These are phyloP conservation scores for Syzygium oleosum DNA, from an alignment of 345 rosid species.

Conservation along the genomic window DNA sequence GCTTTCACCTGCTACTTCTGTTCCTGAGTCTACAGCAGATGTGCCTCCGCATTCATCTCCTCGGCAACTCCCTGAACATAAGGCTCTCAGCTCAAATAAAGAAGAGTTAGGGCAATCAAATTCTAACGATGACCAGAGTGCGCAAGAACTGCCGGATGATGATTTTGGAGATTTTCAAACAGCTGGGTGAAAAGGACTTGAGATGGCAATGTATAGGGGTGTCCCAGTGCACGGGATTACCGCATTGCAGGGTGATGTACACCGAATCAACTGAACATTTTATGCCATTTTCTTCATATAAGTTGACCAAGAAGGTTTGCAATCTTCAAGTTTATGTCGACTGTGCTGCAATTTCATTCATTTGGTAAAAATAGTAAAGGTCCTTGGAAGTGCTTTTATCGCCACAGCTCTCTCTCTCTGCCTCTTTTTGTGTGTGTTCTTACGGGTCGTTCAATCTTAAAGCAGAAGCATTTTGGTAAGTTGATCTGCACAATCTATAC, in stretches of 20 bases:
- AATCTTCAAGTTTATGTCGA: neutral
- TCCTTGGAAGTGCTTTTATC: neutral
- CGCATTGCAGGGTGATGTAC: neutral
- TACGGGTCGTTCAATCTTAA: neutral
- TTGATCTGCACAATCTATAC: neutral
- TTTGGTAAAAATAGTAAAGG: neutral
- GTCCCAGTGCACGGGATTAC: neutral
- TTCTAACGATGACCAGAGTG: constrained; percentile 13
- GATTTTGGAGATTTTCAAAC: constrained; percentile 99
- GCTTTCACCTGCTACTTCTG: constrained; percentile 42
- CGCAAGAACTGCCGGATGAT: constrained; percentile 55
- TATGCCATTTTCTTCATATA: neutral
- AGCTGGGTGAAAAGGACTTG: constrained; percentile 34
- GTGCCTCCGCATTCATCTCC: constrained; percentile 21
- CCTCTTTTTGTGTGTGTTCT: neutral
- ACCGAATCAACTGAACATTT: neutral
- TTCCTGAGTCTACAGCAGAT: constrained; percentile 28
- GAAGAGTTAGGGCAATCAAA: constrained; percentile 24
- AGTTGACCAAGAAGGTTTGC: neutral
- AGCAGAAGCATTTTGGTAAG: neutral
- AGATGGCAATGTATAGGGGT: neutral
- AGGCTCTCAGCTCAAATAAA: constrained; percentile 8
- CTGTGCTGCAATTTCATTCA: neutral
- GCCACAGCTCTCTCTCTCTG: neutral
- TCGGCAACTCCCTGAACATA: constrained; percentile 14